phyloP scores from a whole-genome alignment of 495 filamentous ascomycete genomes.

The Massariosphaeria phaeospora region DNA sequence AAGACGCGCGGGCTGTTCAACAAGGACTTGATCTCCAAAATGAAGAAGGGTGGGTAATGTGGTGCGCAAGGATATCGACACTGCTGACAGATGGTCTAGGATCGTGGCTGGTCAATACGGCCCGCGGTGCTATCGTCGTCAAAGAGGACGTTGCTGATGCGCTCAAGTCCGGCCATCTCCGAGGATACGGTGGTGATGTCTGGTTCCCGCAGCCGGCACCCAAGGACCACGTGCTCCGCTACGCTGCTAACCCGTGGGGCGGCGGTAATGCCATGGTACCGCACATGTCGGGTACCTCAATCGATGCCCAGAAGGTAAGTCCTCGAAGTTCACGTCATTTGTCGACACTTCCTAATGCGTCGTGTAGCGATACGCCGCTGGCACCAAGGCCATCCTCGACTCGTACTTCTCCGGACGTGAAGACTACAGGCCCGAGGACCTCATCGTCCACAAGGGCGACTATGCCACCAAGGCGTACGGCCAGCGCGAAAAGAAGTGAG shows the following conservation, averaged over 20 bases:
- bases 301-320: slow-evolving; percentile 80
- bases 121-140: slow-evolving; percentile 96
- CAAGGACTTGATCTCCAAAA: slow-evolving; percentile 99
- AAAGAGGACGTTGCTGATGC: slow-evolving; percentile 98
- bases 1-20: slow-evolving; percentile 95
- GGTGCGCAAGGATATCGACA: background rate
- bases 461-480: slow-evolving; percentile 97
- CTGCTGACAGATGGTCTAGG: slow-evolving; percentile 45
- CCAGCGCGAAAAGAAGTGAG: slow-evolving; percentile 58
- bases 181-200: slow-evolving; percentile 95
- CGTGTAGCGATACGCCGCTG: slow-evolving; percentile 69
- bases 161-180: slow-evolving; percentile 86
- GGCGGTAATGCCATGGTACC: slow-evolving; percentile 98
- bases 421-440: slow-evolving; percentile 84
- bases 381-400: slow-evolving; percentile 83
- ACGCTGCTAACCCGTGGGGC: slow-evolving; percentile 88
- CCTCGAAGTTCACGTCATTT: background rate
- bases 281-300: slow-evolving; percentile 95
- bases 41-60: slow-evolving; percentile 75
- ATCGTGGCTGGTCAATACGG: slow-evolving; percentile 96
- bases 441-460: slow-evolving; percentile 88
- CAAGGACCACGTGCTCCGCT: slow-evolving; percentile 87
- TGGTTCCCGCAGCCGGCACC: slow-evolving; percentile 93
- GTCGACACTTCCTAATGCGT: background rate
- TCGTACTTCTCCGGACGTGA: slow-evolving; percentile 80